These are phyloP conservation scores for Gymnopilus dilepis DNA, from an alignment of 768 basidiomycete species.

Conservation along the genomic window DNA sequence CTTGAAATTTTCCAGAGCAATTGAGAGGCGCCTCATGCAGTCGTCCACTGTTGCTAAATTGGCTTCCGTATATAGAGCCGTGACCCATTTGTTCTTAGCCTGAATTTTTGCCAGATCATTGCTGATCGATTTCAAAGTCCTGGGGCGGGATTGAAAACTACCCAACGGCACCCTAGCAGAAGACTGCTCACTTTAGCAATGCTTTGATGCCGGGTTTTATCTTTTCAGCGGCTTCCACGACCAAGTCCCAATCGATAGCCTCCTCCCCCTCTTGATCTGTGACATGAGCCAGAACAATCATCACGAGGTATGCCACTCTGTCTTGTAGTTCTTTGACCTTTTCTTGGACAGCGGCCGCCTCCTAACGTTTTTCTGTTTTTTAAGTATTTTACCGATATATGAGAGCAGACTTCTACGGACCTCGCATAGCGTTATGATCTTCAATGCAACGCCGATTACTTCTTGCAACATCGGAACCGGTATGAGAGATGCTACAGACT, in stretches of 20 bases:
- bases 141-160: background rate
- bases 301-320: constrained; percentile 3
- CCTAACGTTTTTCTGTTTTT: background rate
- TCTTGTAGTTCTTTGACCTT: constrained; percentile 10
- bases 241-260: background rate
- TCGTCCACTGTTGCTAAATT: no score
- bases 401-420: background rate
- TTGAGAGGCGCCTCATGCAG: no score
- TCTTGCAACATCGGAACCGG: constrained; percentile 8
- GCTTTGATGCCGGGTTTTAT: constrained; percentile 6
- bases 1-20: no score
- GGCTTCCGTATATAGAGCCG: no score
- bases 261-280: constrained; percentile 8
- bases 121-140: background rate
- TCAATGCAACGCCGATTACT: constrained; percentile 5
- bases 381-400: no score
- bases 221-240: constrained; percentile 1
- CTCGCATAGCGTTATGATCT: constrained; percentile 9
- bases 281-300: constrained; percentile 5
- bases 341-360: constrained; percentile 1
- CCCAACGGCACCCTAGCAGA: background rate
- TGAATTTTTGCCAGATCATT: no score
- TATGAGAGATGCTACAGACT: background rate
- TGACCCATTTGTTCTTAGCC: no score
- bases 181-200: background rate